Percentiles rank a stretch among this genome's conserved stretches.
phyloP scores from a whole-genome alignment of 176 grass and related monocot species.

The Cenchrus fungigraminus region DNA sequence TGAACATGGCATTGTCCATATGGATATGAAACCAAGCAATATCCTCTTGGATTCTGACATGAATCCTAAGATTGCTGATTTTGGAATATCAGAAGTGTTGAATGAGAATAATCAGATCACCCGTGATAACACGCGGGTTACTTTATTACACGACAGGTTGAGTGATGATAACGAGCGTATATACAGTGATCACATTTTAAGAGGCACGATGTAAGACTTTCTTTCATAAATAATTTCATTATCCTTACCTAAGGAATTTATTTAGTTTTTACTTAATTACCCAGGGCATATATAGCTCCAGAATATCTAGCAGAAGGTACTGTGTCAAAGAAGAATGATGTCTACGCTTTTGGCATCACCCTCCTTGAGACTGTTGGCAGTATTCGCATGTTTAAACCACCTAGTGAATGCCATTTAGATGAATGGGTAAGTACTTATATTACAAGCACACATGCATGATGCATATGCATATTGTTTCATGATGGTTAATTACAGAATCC shows the following conservation, averaged over 20 bases:
- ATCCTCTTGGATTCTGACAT: neutral
- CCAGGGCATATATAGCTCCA: constrained; percentile 2
- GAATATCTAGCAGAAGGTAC: neutral
- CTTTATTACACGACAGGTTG: too few species aligned
- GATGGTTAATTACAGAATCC: too few species aligned
- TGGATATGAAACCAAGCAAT: constrained; percentile 2
- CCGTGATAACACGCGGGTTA: too few species aligned
- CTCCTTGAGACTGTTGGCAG: neutral
- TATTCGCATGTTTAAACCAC: neutral
- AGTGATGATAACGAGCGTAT: too few species aligned
- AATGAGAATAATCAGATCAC: neutral
- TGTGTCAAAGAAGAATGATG: neutral
- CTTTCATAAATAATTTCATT: neutral
- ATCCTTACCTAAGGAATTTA: neutral
- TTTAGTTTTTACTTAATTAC: neutral
- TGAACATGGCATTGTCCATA: neutral
- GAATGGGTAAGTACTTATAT: neutral
- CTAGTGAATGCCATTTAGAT: neutral
- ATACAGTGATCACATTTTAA: too few species aligned
- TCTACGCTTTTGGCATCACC: constrained; percentile 5
- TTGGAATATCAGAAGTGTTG: neutral
- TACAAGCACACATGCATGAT: too few species aligned
- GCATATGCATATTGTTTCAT: too few species aligned
- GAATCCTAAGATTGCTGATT: constrained; percentile 15
- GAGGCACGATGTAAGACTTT: neutral